These are phyloP conservation scores for Sclerotinia borealis DNA, from an alignment of 2,329 filamentous ascomycete species.

Conservation along the genomic window DNA sequence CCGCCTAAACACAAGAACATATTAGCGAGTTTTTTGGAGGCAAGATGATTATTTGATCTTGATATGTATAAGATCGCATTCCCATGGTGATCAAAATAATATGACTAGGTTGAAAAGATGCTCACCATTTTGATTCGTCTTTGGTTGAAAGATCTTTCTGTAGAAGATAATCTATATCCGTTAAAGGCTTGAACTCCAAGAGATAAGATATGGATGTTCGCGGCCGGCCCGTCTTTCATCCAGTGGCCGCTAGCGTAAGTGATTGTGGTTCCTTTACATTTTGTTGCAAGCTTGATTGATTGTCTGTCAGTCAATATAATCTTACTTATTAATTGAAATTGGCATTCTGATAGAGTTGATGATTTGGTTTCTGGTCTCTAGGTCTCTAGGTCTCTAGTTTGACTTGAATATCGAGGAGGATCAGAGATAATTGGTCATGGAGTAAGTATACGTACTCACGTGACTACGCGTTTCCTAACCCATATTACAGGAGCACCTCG, in stretches of 20 bases:
- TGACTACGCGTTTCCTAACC: constrained; percentile 3
- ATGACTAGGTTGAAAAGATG: neutral
- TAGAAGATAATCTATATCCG: neutral
- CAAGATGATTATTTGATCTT: neutral
- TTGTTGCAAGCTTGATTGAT: too few relatives aligned
- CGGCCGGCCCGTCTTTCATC: constrained; percentile 7
- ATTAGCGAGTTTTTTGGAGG: neutral
- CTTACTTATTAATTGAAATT: neutral
- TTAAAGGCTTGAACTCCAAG: neutral
- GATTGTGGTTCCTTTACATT: too few relatives aligned
- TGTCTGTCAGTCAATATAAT: too few relatives aligned
- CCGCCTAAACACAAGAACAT: constrained; percentile 53
- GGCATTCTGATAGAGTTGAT: neutral
- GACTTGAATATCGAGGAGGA: neutral
- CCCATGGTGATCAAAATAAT: neutral
- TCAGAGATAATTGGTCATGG: neutral
- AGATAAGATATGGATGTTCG: neutral
- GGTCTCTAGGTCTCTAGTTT: too few relatives aligned
- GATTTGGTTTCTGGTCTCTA: neutral
- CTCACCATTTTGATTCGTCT: neutral
- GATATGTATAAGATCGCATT: neutral
- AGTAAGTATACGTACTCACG: constrained; percentile 6
- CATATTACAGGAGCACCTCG: neutral
- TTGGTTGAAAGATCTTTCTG: neutral
- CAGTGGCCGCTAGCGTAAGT: neutral